A percentile compares a stretch with the other conserved stretches of the same genome.
Conservation (phyloP, 2,329 filamentous ascomycete genomes). For the Talaromyces sp. region DNA sequence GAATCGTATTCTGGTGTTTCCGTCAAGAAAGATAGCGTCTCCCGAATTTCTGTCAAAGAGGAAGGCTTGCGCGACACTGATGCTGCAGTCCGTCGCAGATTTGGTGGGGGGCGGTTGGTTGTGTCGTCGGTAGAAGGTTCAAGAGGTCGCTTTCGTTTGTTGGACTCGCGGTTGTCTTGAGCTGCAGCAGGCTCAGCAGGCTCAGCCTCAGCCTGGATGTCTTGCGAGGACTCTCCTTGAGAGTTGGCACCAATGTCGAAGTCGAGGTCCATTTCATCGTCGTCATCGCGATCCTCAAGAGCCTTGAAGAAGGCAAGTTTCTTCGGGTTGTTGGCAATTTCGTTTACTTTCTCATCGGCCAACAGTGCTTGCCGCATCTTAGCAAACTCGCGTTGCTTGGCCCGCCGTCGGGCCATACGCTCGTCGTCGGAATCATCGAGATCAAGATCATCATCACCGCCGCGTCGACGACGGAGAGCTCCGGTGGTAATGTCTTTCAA, state of each 20-base stretch:
- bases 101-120: conserved; percentile 52
- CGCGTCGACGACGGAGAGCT: conserved; percentile 74
- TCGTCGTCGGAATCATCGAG: conserved; percentile 90
- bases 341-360: conserved; percentile 81
- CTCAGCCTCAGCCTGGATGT: conserved; percentile 14
- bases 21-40: conserved; percentile 77
- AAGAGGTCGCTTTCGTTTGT: conserved; percentile 39
- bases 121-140: conserved; percentile 37
- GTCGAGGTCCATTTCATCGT: conserved; percentile 68
- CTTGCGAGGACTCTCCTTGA: conserved; percentile 31
- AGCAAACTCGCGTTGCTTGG: conserved; percentile 82
- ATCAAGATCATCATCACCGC: conserved; percentile 68
- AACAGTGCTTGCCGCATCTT: conserved; percentile 88
- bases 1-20: conserved; percentile 58
- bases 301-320: conserved; percentile 85
- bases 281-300: conserved; percentile 74
- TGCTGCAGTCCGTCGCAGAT: conserved; percentile 55
- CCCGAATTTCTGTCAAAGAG: conserved; percentile 72
- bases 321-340: conserved; percentile 83
- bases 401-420: conserved; percentile 63
- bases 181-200: conserved; percentile 16
- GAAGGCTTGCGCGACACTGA: conserved; percentile 60
- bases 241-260: conserved; percentile 55
- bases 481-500: conserved; percentile 91
- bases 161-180: conserved; percentile 13